These are phyloP conservation scores for Coelastrella sp. DNA, from an alignment of 139 green algal genomes.

Conservation along the genomic window DNA sequence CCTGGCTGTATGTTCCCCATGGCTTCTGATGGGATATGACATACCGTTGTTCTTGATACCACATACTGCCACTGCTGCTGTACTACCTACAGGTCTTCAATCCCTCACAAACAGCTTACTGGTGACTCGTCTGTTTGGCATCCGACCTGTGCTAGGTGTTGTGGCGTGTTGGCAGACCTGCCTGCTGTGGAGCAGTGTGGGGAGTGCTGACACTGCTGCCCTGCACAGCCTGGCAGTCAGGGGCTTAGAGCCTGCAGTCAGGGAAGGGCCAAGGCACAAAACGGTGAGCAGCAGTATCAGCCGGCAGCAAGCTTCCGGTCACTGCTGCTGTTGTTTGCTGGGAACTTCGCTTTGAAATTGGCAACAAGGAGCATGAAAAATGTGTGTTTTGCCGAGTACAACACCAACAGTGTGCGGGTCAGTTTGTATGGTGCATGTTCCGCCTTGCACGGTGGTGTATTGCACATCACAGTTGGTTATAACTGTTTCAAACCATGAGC, in stretches of 20 bases:
- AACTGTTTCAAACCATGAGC: not conserved
- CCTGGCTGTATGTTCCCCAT: too few relatives aligned
- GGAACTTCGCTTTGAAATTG: not conserved
- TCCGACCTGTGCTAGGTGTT: slow-evolving; percentile 14
- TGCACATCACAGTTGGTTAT: not conserved
- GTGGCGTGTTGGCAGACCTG: slow-evolving; percentile 14
- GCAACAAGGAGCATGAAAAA: not conserved
- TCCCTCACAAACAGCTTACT: slow-evolving; percentile 36
- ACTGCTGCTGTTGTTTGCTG: not conserved
- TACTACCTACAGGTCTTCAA: not conserved
- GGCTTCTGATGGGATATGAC: too few relatives aligned
- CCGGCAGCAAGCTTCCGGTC: not conserved
- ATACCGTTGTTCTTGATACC: not conserved
- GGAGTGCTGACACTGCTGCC: slow-evolving; percentile 21
- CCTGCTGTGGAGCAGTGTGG: slow-evolving; percentile 44
- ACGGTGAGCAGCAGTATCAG: slow-evolving; percentile 3
- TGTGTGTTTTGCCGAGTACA: too few relatives aligned
- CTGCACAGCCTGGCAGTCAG: slow-evolving; percentile 33
- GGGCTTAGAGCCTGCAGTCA: slow-evolving; percentile 18
- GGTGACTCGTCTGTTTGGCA: slow-evolving; percentile 4
- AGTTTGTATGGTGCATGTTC: too few relatives aligned
- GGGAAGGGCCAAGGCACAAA: slow-evolving; percentile 15
- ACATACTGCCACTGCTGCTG: not conserved
- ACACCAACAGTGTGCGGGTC: too few relatives aligned
- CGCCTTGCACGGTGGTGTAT: too few relatives aligned